phyloP scores from a whole-genome alignment of 164 flowering plant genomes.

The Magnolia kwangsiensis region DNA sequence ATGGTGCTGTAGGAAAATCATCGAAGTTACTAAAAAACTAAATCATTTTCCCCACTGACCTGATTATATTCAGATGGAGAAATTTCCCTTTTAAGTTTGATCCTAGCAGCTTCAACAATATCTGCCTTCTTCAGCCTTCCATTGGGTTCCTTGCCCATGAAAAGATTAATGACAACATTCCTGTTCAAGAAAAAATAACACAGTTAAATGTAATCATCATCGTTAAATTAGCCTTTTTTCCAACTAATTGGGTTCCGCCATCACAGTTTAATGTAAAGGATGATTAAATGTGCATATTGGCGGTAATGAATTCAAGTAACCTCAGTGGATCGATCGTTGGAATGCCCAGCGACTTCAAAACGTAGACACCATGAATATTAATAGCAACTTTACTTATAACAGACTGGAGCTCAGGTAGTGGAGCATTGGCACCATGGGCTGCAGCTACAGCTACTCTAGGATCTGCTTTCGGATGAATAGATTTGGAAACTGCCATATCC shows the following conservation, averaged over 20 bases:
- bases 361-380: conserved; percentile 66
- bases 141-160: conserved; percentile 46
- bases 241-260: background rate
- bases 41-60: conserved; percentile 30
- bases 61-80: conserved; percentile 43
- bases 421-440: conserved; percentile 42
- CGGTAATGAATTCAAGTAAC: conserved; percentile 18
- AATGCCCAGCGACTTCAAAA: conserved; percentile 55
- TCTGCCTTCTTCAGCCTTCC: conserved; percentile 66
- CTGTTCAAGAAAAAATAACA: conserved; percentile 29
- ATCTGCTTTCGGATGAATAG: conserved; percentile 39
- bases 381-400: conserved; percentile 50
- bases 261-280: background rate
- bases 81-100: conserved; percentile 45
- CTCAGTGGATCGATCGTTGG: conserved; percentile 58
- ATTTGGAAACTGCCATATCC: conserved; percentile 47
- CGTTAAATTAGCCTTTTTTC: background rate
- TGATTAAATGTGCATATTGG: background rate
- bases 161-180: conserved; percentile 65
- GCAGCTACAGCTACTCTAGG: conserved; percentile 33
- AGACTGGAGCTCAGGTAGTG: conserved; percentile 46
- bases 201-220: background rate
- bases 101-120: conserved; percentile 52
- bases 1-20: background rate
- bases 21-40: background rate